Evolutionary conservation across 192 early-diverging fungal genomes (phyloP).

Genomic region (Martensiomyces pterosporus): DNA sequence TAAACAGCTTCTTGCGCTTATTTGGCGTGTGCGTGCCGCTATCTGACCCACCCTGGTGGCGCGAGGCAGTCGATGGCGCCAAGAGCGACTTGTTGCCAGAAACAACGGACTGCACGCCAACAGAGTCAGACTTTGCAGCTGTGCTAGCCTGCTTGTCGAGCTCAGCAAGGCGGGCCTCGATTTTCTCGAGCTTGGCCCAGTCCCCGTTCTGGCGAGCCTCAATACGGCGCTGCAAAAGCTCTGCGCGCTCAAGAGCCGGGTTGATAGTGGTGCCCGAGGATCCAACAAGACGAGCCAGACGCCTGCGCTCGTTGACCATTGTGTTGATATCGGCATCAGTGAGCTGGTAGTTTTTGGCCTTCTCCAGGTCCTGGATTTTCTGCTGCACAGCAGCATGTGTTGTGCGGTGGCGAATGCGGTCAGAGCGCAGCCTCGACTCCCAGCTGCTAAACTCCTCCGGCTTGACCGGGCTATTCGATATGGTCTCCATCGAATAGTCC

Average conservation of each 20-base stretch:
- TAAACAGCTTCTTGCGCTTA: constrained; percentile 17
- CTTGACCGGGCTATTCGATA: constrained; percentile 70
- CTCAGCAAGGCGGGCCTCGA: constrained; percentile 37
- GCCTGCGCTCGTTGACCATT: constrained; percentile 60
- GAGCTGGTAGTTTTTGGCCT: constrained; percentile 58
- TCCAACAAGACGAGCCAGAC: constrained; percentile 37
- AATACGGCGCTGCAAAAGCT: constrained; percentile 48
- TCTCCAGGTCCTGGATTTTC: constrained; percentile 55
- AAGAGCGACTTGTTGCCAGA: constrained; percentile 18
- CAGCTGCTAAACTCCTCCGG: constrained; percentile 59
- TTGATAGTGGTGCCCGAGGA: constrained; percentile 21
- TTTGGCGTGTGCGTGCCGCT: constrained; percentile 8
- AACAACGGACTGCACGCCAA: not conserved
- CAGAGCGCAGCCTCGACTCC: constrained; percentile 49
- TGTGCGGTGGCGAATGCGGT: constrained; percentile 44
- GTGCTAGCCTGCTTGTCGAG: constrained; percentile 23
- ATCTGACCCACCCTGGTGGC: constrained; percentile 3
- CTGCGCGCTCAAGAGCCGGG: constrained; percentile 46
- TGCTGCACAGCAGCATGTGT: constrained; percentile 51
- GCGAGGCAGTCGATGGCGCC: constrained; percentile 24
- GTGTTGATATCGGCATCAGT: constrained; percentile 58
- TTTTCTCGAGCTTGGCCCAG: constrained; percentile 38
- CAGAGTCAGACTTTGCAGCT: constrained; percentile 3
- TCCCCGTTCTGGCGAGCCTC: constrained; percentile 52
- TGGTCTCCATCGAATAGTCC: constrained; percentile 67